A percentile compares a stretch with the other conserved stretches of the same genome.
phyloP scores from a whole-genome alignment of 1,284 basidiomycete species.

The Stereum hirsutum region DNA sequence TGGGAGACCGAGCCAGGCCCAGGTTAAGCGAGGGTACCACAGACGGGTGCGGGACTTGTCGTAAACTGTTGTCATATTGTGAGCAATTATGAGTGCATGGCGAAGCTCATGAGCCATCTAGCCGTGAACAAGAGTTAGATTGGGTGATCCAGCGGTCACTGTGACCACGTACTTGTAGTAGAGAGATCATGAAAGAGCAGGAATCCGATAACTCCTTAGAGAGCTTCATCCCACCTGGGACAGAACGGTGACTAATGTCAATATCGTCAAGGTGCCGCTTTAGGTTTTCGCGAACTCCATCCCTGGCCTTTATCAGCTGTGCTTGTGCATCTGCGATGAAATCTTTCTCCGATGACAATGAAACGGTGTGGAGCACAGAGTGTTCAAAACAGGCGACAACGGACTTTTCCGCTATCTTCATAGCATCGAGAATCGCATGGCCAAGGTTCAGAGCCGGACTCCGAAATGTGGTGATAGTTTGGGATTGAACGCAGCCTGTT shows the following conservation, averaged over 20 bases:
- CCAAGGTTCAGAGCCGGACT: slow-evolving; percentile 25
- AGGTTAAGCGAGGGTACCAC: slow-evolving; percentile 35
- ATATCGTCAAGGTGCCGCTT: slow-evolving; percentile 23
- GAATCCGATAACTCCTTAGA: slow-evolving; percentile 25
- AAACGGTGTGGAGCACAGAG: slow-evolving; percentile 13
- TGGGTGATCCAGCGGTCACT: neutral
- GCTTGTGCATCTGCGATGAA: slow-evolving; percentile 19
- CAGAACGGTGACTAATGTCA: slow-evolving; percentile 19
- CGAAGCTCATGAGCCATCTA: slow-evolving; percentile 38
- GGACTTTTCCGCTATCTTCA: slow-evolving; percentile 24
- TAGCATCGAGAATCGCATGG: slow-evolving; percentile 24
- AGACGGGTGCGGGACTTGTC: slow-evolving; percentile 26
- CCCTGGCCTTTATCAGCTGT: slow-evolving; percentile 20
- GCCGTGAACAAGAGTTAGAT: neutral
- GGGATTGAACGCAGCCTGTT: neutral
- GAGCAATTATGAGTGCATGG: slow-evolving; percentile 25
- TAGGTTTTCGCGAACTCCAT: slow-evolving; percentile 25
- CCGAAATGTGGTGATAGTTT: slow-evolving; percentile 19
- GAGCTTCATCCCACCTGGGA: slow-evolving; percentile 16
- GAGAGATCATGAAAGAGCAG: slow-evolving; percentile 32
- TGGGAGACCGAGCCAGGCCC: slow-evolving; percentile 38
- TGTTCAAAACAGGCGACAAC: slow-evolving; percentile 24
- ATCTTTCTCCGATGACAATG: slow-evolving; percentile 15
- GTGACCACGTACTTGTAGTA: slow-evolving; percentile 29
- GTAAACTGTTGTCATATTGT: slow-evolving; percentile 25